A percentile compares a stretch with the other conserved stretches of the same genome.
These are phyloP conservation scores for Pulveroboletus frians DNA, from an alignment of 768 basidiomycete genomes.

Conservation along the genomic window DNA sequence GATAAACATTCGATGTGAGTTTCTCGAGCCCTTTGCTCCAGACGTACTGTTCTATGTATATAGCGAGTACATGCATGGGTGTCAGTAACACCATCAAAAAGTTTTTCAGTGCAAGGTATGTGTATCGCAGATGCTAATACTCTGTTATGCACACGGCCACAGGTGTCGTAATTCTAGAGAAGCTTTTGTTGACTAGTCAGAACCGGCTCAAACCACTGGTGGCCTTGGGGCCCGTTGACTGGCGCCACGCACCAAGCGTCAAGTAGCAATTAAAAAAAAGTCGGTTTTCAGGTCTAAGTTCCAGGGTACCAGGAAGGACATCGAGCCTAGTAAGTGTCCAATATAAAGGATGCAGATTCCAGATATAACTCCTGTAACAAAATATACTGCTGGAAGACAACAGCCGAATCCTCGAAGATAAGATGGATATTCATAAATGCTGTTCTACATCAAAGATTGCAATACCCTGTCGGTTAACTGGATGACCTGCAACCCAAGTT, in stretches of 20 bases:
- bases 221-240: no score
- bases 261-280: conserved; percentile 2
- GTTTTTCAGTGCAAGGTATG: no score
- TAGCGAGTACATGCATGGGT: no score
- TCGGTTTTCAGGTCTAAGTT: not conserved
- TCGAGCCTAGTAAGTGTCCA: not conserved
- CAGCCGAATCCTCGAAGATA: not conserved
- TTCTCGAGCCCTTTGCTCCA: no score
- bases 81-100: no score
- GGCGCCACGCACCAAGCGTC: not conserved
- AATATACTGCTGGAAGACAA: conserved; percentile 6
- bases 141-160: no score
- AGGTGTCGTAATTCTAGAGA: no score
- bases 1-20: no score
- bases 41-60: no score
- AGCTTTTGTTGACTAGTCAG: no score
- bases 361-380: conserved; percentile 8
- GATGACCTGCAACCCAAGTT: conserved; percentile 47
- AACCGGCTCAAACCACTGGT: no score
- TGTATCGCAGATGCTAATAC: no score
- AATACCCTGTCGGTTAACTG: conserved; percentile 59
- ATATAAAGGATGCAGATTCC: conserved; percentile 1
- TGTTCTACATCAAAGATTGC: conserved; percentile 46
- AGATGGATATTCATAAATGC: not conserved
- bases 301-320: conserved; percentile 1